Evolutionary conservation across 352 stramenopile species (phyloP).

Genomic region (Phytophthora rubi): DNA sequence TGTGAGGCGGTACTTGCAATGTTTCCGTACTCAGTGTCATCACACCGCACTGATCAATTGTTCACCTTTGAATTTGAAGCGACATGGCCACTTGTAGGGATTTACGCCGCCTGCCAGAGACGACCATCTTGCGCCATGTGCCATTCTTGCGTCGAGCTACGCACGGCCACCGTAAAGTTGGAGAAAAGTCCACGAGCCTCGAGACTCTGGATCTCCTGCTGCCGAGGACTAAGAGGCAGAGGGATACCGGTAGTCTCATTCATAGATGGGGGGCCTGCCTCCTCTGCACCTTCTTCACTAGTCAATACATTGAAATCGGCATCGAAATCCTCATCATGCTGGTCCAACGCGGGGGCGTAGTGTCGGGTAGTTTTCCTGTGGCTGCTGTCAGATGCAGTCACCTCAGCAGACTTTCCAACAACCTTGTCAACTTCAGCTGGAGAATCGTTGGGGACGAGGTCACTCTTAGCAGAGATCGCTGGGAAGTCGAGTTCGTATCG

Average conservation of each 20-base stretch:
- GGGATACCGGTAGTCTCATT: not conserved
- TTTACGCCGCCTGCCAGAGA: conserved; percentile 36
- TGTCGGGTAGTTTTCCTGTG: conserved; percentile 16
- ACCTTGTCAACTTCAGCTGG: not conserved
- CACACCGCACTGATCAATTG: too few relatives aligned
- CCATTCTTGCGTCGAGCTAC: conserved; percentile 54
- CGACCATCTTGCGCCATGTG: conserved; percentile 52
- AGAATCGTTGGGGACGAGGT: conserved; percentile 9
- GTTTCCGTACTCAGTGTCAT: too few relatives aligned
- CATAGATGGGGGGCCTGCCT: too few relatives aligned
- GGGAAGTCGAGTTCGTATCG: conserved; percentile 45
- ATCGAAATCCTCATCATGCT: conserved; percentile 22
- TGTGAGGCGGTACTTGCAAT: not conserved
- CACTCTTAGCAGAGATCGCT: conserved; percentile 27
- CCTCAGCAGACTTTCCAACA: not conserved
- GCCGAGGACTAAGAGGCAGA: conserved; percentile 28
- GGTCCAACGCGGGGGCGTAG: conserved; percentile 34
- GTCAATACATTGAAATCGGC: not conserved
- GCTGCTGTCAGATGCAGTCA: not conserved
- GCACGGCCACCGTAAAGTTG: conserved; percentile 45
- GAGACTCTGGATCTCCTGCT: conserved; percentile 26
- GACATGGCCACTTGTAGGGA: conserved; percentile 14
- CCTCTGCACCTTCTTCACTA: not conserved
- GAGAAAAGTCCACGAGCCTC: conserved; percentile 35
- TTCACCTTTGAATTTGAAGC: too few relatives aligned